Conservation (phyloP, 148 eudicot species). For the Fagopyrum tataricum region DNA sequence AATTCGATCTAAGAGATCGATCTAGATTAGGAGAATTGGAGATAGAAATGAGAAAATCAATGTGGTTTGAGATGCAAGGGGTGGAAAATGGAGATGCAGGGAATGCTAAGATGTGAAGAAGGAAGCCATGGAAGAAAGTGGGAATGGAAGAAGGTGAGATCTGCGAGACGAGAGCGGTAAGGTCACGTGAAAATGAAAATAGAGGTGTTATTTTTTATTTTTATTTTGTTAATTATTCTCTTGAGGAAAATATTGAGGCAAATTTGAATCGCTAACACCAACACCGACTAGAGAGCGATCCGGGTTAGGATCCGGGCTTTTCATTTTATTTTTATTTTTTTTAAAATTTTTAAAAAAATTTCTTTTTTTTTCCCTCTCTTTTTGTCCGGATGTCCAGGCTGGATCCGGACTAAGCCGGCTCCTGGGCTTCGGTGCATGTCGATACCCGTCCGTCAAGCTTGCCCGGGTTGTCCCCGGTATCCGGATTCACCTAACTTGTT, state of each 20-base stretch:
- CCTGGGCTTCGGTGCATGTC: too few relatives aligned
- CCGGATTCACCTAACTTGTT: too few relatives aligned
- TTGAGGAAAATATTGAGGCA: not conserved
- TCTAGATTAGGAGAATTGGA: not conserved
- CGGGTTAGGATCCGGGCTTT: too few relatives aligned
- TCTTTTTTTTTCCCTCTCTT: too few relatives aligned
- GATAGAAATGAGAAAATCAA: not conserved
- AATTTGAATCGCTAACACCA: too few relatives aligned
- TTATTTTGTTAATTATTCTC: not conserved
- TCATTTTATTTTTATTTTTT: too few relatives aligned
- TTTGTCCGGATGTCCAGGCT: too few relatives aligned
- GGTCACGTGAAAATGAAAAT: not conserved
- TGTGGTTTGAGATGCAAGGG: not conserved
- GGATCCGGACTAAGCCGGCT: too few relatives aligned
- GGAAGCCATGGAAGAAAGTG: not conserved
- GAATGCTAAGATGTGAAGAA: not conserved
- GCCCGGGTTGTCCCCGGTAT: too few relatives aligned
- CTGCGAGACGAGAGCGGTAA: not conserved
- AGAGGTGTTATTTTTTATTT: not conserved
- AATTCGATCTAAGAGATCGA: not conserved
- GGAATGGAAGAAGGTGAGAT: conserved; percentile 1
- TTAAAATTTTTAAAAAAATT: too few relatives aligned
- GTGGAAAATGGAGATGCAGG: not conserved
- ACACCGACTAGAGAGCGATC: too few relatives aligned
- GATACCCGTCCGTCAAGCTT: too few relatives aligned